A percentile compares a stretch with the other conserved stretches of the same genome.
Evolutionary conservation across 1,284 basidiomycete species (phyloP).

Genomic region (Heimioporus punctisporus): DNA sequence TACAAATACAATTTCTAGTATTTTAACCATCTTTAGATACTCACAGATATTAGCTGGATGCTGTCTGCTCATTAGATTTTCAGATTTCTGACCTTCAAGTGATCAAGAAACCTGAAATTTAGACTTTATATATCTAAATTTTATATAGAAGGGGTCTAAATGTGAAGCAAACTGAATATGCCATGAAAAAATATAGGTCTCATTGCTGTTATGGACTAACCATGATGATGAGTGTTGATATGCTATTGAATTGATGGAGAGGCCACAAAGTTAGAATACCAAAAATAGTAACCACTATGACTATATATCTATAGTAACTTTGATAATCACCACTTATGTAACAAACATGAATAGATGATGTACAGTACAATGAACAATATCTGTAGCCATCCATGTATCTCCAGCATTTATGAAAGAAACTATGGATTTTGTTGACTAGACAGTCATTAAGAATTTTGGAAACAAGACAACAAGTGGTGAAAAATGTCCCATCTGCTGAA

Average conservation of each 20-base stretch:
- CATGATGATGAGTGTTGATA: not conserved
- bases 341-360: too few relatives aligned
- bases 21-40: too few relatives aligned
- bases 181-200: not conserved
- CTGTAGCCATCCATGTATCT: conserved; percentile 2
- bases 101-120: too few relatives aligned
- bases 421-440: not conserved
- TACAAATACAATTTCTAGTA: not conserved
- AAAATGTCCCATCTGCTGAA: not conserved
- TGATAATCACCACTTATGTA: too few relatives aligned
- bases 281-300: too few relatives aligned
- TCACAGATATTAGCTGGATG: too few relatives aligned
- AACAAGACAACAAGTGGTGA: not conserved
- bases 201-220: not conserved
- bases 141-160: not conserved
- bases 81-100: too few relatives aligned
- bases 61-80: too few relatives aligned
- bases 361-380: not conserved
- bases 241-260: not conserved
- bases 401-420: not conserved
- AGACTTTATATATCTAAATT: too few relatives aligned
- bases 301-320: not conserved
- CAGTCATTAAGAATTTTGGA: conserved; percentile 1
- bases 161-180: not conserved
- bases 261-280: not conserved